Base-by-base conservation (phyloP, 495 filamentous ascomycete species). In the Hyaloscypha finlandica region DNA sequence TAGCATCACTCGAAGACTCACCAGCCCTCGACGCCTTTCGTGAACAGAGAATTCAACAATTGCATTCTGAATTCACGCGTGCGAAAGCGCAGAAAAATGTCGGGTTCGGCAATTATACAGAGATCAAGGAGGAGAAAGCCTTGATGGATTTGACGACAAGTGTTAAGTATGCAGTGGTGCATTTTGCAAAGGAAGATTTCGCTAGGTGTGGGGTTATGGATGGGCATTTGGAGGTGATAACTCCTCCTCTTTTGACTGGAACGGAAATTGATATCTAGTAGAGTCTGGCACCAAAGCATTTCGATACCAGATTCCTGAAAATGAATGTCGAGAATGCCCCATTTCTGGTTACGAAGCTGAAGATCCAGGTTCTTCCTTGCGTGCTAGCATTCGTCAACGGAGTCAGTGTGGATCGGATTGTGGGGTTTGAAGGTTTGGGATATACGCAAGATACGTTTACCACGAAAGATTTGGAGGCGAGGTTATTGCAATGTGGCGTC, bases 181-280 rank as follows among this genome's bases (percentile, higher is more conserved):
- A 94, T 75, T 94, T 94, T 78, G 86, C 83, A 67, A 90, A 92
- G 73, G 78, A 86, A 8, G 90, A 93, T 73, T 94, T 94, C 76
- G 79, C 81, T 6, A 85, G 91, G 9, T 94, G 91, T 74, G 73
- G 80, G 14, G 84, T 90, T 57, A 91, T 92, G 89, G 88, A 90
- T 71, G 74, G 75, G 31, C 85, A 88, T 75, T 76, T 92, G 11
- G 78, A 82, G 58, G 79, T 84, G 57, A 68, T 73, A 12, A 19
- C 19, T 16, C 20, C 11, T 57, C 20, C 25, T 30, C 25, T 30
- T 61, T 61, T 48, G 6, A 6, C 19, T 9, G 53, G 53, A 16
- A 56, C 8, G 20, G 29, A 31, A 31, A 56, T 56, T 56, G n/a
- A 56, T 25, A 6, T 56, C 6, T 31, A 22, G 64, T 65, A 80